Percentiles rank a stretch among this genome's conserved stretches.
Evolutionary conservation across 106 monocot species (phyloP).

Genomic region (Dioscorea zingiberensis): DNA sequence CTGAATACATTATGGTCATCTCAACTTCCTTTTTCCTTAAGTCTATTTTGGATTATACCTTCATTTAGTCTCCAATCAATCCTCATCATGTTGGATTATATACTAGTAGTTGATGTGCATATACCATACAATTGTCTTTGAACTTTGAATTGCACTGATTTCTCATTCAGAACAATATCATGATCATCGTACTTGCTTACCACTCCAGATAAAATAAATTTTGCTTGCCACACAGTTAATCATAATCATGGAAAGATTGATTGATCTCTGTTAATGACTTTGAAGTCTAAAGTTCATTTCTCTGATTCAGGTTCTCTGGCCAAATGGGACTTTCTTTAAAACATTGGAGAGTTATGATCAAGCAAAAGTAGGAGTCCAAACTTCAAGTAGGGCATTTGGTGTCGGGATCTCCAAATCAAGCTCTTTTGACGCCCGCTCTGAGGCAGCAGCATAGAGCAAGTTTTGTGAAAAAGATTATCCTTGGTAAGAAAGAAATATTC

Average conservation of each 20-base stretch:
- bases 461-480: conserved; percentile 82
- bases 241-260: neutral
- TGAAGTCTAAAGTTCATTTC: neutral
- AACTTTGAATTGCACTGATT: too few relatives aligned
- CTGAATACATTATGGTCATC: too few relatives aligned
- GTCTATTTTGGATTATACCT: too few relatives aligned
- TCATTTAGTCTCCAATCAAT: too few relatives aligned
- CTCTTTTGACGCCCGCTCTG: conserved; percentile 78
- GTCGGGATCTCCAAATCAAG: conserved; percentile 21
- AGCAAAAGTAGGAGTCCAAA: conserved; percentile 23
- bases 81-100: too few relatives aligned
- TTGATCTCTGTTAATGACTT: neutral
- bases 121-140: too few relatives aligned
- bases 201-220: neutral
- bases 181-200: neutral
- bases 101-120: too few relatives aligned
- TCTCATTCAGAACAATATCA: too few relatives aligned
- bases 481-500: conserved; percentile 60
- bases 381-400: conserved; percentile 8
- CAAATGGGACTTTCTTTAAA: conserved; percentile 87
- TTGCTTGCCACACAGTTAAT: neutral
- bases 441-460: conserved; percentile 88
- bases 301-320: conserved; percentile 75
- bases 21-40: too few relatives aligned
- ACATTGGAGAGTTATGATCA: conserved; percentile 52